These are phyloP conservation scores for Fragilaria crotonensis DNA, from an alignment of 108 stramenopile species.

Conservation along the genomic window DNA sequence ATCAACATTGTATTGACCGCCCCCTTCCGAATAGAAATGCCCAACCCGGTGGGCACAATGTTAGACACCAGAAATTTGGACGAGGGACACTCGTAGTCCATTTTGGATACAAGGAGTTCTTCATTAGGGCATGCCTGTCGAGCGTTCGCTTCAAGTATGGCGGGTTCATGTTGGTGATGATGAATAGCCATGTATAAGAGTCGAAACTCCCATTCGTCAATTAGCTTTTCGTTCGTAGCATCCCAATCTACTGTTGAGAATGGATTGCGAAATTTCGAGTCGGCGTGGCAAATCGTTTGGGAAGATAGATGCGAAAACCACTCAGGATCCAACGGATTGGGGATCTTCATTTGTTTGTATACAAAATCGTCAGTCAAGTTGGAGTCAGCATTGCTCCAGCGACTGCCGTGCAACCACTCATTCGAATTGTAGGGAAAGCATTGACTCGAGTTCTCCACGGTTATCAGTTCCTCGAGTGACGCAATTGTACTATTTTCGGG, in stretches of 20 bases:
- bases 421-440: background rate
- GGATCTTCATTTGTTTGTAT: background rate
- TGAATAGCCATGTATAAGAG: background rate
- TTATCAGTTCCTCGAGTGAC: no score
- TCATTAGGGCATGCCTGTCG: background rate
- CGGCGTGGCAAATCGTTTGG: background rate
- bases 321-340: background rate
- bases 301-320: background rate
- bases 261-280: background rate
- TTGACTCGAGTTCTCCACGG: background rate
- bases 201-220: background rate
- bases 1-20: background rate
- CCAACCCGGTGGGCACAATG: background rate
- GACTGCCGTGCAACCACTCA: background rate
- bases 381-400: background rate
- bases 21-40: background rate
- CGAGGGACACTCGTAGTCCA: background rate
- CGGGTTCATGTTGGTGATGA: background rate
- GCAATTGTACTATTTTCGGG: no score
- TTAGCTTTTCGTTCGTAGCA: background rate
- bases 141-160: background rate
- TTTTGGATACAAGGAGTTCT: background rate
- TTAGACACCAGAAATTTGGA: background rate
- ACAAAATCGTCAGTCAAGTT: background rate
- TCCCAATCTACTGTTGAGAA: background rate